Percentiles rank a stretch among this genome's conserved stretches.
These are phyloP conservation scores for Prototheca stagnorum DNA, from an alignment of 163 green algal species.

Conservation along the genomic window DNA sequence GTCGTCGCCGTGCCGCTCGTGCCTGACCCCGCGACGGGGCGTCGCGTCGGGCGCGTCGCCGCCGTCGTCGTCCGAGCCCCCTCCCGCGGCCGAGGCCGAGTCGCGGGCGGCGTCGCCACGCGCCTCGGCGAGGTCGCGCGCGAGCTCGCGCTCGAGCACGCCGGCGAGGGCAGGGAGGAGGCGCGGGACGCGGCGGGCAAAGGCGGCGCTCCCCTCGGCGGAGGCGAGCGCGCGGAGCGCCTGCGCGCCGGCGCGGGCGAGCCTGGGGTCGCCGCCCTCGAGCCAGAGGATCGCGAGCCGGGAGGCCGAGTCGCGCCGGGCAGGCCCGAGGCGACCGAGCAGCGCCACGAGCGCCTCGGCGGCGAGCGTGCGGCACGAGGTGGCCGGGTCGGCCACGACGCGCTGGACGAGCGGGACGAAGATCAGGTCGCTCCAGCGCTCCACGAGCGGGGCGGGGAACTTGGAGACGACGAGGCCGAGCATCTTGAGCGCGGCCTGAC, in stretches of 20 bases:
- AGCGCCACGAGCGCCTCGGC: constrained; percentile 32
- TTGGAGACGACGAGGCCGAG: constrained; percentile 39
- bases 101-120: too few relatives aligned
- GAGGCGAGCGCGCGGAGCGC: constrained; percentile 44
- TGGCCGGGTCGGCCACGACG: constrained; percentile 37
- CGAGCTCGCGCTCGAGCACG: constrained; percentile 6
- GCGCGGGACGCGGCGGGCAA: constrained; percentile 21
- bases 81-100: too few relatives aligned
- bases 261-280: constrained; percentile 17
- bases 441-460: constrained; percentile 43
- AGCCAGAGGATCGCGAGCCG: constrained; percentile 44
- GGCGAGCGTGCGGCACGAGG: constrained; percentile 18
- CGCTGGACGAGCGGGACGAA: constrained; percentile 70
- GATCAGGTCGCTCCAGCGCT: constrained; percentile 24
- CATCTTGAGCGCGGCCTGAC: constrained; percentile 31
- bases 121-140: too few relatives aligned
- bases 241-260: constrained; percentile 33
- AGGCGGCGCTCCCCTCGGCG: constrained; percentile 29
- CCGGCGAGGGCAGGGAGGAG: constrained; percentile 12
- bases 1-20: too few relatives aligned
- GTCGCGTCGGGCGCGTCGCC: too few relatives aligned
- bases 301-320: constrained; percentile 17
- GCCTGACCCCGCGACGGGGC: too few relatives aligned
- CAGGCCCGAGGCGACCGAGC: constrained; percentile 18
- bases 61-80: too few relatives aligned